phyloP scores from a whole-genome alignment of 2,329 filamentous ascomycete genomes.

The Lachnellula subtilissima region DNA sequence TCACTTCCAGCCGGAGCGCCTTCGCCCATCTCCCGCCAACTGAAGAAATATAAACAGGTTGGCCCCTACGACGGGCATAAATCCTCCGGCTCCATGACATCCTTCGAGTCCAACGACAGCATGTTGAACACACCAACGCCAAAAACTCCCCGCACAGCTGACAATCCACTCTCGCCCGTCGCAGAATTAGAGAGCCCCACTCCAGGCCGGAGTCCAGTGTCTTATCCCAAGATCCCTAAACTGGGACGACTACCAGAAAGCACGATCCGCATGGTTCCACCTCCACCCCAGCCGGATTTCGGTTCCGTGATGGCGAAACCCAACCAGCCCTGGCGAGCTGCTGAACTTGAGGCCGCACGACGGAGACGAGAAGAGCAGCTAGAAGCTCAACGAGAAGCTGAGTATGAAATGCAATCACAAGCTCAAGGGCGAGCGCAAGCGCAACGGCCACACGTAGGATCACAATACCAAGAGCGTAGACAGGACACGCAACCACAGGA shows the following conservation, averaged over 20 bases:
- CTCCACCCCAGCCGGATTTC: conserved; percentile 21
- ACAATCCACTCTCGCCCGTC: conserved; percentile 27
- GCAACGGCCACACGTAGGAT: no score
- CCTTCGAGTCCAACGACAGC: conserved; percentile 12
- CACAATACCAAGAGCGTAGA: no score
- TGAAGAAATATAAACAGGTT: conserved; percentile 10
- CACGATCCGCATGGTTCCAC: conserved; percentile 16
- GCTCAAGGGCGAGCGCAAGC: not conserved
- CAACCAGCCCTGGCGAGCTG: conserved; percentile 23
- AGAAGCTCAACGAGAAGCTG: not conserved
- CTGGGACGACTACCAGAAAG: conserved; percentile 15
- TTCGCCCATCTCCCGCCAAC: conserved; percentile 2
- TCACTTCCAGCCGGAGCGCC: conserved; percentile 3
- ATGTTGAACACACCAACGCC: conserved; percentile 6
- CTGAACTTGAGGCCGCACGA: conserved; percentile 22
- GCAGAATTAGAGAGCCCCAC: conserved; percentile 23
- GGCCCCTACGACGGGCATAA: conserved; percentile 23
- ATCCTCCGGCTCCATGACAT: conserved; percentile 14
- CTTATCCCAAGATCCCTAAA: conserved; percentile 25
- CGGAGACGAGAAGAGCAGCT: conserved; percentile 6
- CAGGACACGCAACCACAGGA: no score
- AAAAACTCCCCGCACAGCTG: conserved; percentile 10
- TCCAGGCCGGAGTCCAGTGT: conserved; percentile 25
- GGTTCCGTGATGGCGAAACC: not conserved
- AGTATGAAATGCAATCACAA: not conserved